Conservation (phyloP, 148 eudicot species). For the Tetragonia tetragonoides region DNA sequence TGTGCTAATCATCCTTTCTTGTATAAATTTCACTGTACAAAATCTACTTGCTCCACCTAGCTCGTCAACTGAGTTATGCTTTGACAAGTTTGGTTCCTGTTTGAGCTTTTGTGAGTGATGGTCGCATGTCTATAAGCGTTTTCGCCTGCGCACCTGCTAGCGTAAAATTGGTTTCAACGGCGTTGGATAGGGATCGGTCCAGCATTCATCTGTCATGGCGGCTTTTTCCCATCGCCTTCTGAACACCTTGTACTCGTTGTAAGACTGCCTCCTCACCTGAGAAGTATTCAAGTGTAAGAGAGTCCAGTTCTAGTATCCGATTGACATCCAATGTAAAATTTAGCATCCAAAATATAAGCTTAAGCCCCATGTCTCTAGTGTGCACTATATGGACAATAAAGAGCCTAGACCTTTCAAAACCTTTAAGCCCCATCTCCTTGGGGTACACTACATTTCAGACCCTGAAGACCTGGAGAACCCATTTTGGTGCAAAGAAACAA, state of each 20-base stretch:
- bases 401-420: too few relatives aligned
- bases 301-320: too few relatives aligned
- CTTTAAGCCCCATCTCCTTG: too few relatives aligned
- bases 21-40: slow-evolving; percentile 2
- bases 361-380: too few relatives aligned
- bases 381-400: too few relatives aligned
- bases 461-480: too few relatives aligned
- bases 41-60: background rate
- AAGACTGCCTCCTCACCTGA: slow-evolving; percentile 84
- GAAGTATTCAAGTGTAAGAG: background rate
- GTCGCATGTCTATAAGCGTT: background rate
- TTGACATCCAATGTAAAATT: too few relatives aligned
- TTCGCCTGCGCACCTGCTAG: slow-evolving; percentile 9
- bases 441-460: too few relatives aligned
- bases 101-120: background rate
- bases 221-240: slow-evolving; percentile 64
- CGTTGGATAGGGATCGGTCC: slow-evolving; percentile 59
- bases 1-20: background rate
- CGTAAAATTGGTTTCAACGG: slow-evolving; percentile 28
- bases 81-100: background rate
- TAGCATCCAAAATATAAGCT: too few relatives aligned
- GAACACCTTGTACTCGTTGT: slow-evolving; percentile 56
- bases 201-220: slow-evolving; percentile 50
- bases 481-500: too few relatives aligned
- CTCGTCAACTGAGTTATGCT: background rate